Evolutionary conservation across 2,329 filamentous ascomycete genomes (phyloP).

Genomic region (Leptodontidium sp.): DNA sequence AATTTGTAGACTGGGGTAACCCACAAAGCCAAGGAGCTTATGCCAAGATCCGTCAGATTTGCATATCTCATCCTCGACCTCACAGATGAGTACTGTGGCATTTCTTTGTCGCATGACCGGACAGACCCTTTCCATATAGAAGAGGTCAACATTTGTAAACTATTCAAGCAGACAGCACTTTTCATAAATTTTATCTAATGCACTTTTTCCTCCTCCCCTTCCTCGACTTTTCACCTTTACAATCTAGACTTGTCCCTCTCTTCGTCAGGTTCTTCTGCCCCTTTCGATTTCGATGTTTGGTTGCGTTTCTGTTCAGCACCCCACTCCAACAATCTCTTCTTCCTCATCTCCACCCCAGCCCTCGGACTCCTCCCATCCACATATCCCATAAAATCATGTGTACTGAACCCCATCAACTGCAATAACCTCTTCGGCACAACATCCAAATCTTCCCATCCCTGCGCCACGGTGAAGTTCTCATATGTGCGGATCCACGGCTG

Average conservation of each 20-base stretch:
- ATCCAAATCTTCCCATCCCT: conserved; percentile 47
- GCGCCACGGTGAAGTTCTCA: conserved; percentile 50
- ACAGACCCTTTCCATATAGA: no score
- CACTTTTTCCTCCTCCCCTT: no score
- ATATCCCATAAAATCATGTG: conserved; percentile 45
- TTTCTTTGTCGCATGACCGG: no score
- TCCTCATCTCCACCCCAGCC: conserved; percentile 44
- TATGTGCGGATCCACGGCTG: conserved; percentile 50
- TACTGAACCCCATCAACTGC: conserved; percentile 42
- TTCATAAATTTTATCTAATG: no score
- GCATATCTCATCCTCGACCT: no score
- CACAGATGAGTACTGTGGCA: no score
- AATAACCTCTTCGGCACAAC: conserved; percentile 40
- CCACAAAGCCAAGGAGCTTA: no score
- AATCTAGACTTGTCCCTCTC: neutral
- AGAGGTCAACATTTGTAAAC: no score
- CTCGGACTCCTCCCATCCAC: conserved; percentile 43
- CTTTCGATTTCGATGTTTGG: neutral
- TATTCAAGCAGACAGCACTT: no score
- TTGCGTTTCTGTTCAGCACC: conserved; percentile 25
- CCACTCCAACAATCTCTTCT: conserved; percentile 44
- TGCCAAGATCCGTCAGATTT: no score
- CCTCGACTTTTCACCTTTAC: neutral
- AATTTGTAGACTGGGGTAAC: no score
- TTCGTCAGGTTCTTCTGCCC: neutral